Conservation (phyloP, 2,329 filamentous ascomycete species). For the Pseudogymnoascus sp. region DNA sequence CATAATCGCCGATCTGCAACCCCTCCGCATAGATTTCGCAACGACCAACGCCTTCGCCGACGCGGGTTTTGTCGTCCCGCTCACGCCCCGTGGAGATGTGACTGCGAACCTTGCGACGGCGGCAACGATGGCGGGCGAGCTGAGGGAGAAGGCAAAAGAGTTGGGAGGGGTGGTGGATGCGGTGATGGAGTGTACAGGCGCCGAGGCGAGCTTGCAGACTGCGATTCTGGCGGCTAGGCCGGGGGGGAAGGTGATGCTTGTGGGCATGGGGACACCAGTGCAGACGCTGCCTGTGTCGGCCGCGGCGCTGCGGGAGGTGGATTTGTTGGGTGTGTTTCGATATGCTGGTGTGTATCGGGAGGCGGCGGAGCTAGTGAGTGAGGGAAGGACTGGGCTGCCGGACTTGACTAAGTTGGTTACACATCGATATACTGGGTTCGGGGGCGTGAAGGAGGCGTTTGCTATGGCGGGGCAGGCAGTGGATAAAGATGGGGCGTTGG, state of each 20-base stretch:
- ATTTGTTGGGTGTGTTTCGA: constrained; percentile 78
- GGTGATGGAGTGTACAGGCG: constrained; percentile 74
- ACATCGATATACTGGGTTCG: constrained; percentile 37
- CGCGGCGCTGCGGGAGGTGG: constrained; percentile 83
- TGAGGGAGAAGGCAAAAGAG: constrained; percentile 27
- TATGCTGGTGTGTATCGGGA: constrained; percentile 70
- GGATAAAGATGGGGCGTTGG: constrained; percentile 72
- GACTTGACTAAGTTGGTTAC: constrained; percentile 1
- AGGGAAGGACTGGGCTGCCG: not conserved
- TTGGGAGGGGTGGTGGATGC: constrained; percentile 65
- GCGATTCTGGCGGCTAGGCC: constrained; percentile 62
- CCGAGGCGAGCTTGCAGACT: constrained; percentile 70
- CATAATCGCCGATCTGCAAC: constrained; percentile 79
- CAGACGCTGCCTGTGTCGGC: constrained; percentile 90
- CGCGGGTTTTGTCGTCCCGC: constrained; percentile 53
- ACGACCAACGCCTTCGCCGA: constrained; percentile 64
- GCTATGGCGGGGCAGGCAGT: constrained; percentile 80
- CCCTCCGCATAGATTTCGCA: constrained; percentile 72
- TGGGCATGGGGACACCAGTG: constrained; percentile 81
- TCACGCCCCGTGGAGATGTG: constrained; percentile 63
- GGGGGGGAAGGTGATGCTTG: constrained; percentile 78
- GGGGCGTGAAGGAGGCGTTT: constrained; percentile 72
- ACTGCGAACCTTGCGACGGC: constrained; percentile 59
- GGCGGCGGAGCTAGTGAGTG: constrained; percentile 69
- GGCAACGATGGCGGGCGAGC: constrained; percentile 29